phyloP scores from a whole-genome alignment of 805 yeast species.

The Metschnikowia colocasiae region DNA sequence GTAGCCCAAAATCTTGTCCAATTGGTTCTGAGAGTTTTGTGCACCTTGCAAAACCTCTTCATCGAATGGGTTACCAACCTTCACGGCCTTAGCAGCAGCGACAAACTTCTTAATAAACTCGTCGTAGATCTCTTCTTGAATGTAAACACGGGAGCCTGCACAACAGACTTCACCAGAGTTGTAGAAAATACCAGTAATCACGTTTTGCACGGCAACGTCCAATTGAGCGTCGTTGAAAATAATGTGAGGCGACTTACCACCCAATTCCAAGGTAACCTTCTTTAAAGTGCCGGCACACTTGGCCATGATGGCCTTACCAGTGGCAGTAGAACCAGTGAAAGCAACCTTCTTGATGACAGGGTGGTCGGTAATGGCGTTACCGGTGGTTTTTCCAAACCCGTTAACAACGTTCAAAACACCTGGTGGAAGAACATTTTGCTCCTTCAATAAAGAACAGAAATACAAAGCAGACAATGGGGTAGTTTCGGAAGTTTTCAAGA shows the following conservation, averaged over 20 bases:
- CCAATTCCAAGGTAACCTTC: constrained; percentile 90
- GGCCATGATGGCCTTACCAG: constrained; percentile 85
- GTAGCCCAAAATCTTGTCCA: constrained; percentile 71
- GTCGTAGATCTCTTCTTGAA: constrained; percentile 83
- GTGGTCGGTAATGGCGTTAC: constrained; percentile 75
- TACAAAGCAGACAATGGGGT: constrained; percentile 87
- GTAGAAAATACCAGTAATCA: constrained; percentile 80
- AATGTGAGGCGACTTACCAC: constrained; percentile 94
- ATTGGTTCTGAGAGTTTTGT: constrained; percentile 78
- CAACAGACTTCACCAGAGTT: constrained; percentile 96
- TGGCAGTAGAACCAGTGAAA: constrained; percentile 91
- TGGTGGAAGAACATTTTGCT: constrained; percentile 80
- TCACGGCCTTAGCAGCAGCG: constrained; percentile 46
- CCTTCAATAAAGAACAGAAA: constrained; percentile 62
- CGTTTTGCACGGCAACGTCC: constrained; percentile 69
- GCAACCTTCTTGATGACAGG: constrained; percentile 84
- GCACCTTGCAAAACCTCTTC: constrained; percentile 85
- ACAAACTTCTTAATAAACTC: constrained; percentile 63
- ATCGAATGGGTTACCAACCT: constrained; percentile 83
- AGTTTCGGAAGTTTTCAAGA: constrained; percentile 86
- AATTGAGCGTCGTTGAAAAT: constrained; percentile 84
- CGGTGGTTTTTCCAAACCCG: constrained; percentile 84
- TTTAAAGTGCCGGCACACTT: constrained; percentile 70
- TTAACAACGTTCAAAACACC: constrained; percentile 87
- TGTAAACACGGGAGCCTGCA: constrained; percentile 89